Percentiles rank a stretch among this genome's conserved stretches.
Conservation (phyloP, 306 rosid genomes). For the Dalbergia cultrata region DNA sequence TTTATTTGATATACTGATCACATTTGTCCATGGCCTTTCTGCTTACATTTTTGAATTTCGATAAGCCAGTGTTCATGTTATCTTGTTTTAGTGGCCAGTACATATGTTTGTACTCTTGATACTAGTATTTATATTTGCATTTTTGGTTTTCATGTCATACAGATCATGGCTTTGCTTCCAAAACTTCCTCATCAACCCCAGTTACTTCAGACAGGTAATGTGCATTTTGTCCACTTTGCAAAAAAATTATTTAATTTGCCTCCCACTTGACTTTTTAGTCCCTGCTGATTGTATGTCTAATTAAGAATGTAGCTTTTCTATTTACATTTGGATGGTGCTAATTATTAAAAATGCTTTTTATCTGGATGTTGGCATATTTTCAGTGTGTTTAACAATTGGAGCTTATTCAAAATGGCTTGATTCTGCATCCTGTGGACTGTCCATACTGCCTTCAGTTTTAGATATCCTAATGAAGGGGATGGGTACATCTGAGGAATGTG, state of each 20-base stretch:
- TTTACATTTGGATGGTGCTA: constrained; percentile 30
- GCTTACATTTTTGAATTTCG: not conserved
- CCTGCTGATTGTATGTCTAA: constrained; percentile 39
- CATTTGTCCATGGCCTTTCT: not conserved
- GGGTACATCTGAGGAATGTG: constrained; percentile 93
- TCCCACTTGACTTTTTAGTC: constrained; percentile 24
- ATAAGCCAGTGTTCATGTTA: constrained; percentile 14
- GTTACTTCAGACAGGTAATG: constrained; percentile 95
- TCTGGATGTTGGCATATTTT: constrained; percentile 51
- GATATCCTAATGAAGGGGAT: constrained; percentile 92
- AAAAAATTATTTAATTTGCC: constrained; percentile 5
- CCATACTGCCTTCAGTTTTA: constrained; percentile 87
- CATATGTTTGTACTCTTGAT: constrained; percentile 7
- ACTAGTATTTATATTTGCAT: constrained; percentile 6
- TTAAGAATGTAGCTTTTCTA: constrained; percentile 21
- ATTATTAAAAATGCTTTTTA: constrained; percentile 25
- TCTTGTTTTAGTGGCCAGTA: constrained; percentile 20
- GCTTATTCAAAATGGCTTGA: constrained; percentile 99
- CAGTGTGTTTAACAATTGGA: constrained; percentile 94
- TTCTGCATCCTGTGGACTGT: constrained; percentile 79
- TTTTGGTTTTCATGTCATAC: constrained; percentile 41
- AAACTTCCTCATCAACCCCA: constrained; percentile 90
- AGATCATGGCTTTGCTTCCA: constrained; percentile 87
- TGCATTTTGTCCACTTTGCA: not conserved
- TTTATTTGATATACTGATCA: constrained; percentile 13